A percentile compares a stretch with the other conserved stretches of the same genome.
Evolutionary conservation across 2,329 filamentous ascomycete genomes (phyloP).

Genomic region (Paecilomyces sp.): DNA sequence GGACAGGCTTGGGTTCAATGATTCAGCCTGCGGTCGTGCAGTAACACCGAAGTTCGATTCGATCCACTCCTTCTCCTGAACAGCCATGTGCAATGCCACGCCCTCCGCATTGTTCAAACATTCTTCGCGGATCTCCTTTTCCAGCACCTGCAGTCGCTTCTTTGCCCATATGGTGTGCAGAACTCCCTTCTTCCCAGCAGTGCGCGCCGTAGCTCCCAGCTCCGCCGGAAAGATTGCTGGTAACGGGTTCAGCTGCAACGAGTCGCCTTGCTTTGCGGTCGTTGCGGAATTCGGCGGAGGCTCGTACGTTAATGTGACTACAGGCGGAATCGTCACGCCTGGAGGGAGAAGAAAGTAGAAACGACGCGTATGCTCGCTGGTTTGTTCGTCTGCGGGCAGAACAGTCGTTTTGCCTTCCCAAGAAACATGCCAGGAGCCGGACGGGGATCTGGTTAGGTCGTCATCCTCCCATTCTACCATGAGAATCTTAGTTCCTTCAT

Average conservation of each 20-base stretch:
- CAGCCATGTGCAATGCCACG: slow-evolving; percentile 74
- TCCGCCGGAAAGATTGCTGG: slow-evolving; percentile 80
- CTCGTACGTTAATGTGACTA: slow-evolving; percentile 57
- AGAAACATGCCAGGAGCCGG: slow-evolving; percentile 65
- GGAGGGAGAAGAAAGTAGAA: slow-evolving; percentile 78
- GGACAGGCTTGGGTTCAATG: slow-evolving; percentile 11
- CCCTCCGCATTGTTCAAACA: slow-evolving; percentile 69
- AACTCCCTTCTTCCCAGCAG: slow-evolving; percentile 69
- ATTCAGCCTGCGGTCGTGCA: slow-evolving; percentile 27
- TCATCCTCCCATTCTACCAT: slow-evolving; percentile 87
- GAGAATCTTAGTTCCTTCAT: slow-evolving; percentile 81
- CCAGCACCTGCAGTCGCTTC: slow-evolving; percentile 66
- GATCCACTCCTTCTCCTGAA: slow-evolving; percentile 81
- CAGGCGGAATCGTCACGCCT: slow-evolving; percentile 61
- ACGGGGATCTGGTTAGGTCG: slow-evolving; percentile 39
- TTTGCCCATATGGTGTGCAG: slow-evolving; percentile 89
- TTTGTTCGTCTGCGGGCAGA: slow-evolving; percentile 57
- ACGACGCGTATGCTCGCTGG: slow-evolving; percentile 49
- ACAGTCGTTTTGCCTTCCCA: slow-evolving; percentile 76
- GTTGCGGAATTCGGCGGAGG: slow-evolving; percentile 36
- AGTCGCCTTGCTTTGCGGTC: slow-evolving; percentile 32
- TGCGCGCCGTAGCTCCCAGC: slow-evolving; percentile 58
- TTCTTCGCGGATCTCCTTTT: slow-evolving; percentile 70
- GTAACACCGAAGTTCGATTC: slow-evolving; percentile 67
- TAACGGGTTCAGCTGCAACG: slow-evolving; percentile 65